Base-by-base conservation (phyloP, 345 rosid genomes). In the Brassica cretica region DNA sequence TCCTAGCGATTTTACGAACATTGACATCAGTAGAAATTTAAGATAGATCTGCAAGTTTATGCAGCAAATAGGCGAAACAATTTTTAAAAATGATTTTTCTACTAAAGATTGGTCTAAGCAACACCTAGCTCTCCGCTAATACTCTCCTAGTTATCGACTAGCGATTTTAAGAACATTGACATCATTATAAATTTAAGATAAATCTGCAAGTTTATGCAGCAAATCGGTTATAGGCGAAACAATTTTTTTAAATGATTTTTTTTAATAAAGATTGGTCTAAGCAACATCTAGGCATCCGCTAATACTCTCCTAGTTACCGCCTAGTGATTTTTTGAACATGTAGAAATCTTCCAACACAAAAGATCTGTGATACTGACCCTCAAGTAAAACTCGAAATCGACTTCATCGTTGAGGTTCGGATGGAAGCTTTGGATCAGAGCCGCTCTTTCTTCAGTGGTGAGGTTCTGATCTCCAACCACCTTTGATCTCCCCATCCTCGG, bases 311-410 rank as follows among this genome's bases (percentile, higher is more conserved):
- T 41, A 41, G 49, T 41, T 49, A 49, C 0, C 18, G 8, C 1
- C 55, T n/a, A 49, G 7, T 16, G 56, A 14, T 49, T 49, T 14
- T n/a, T 1, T 0, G 56, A 49, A 49, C 56, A 49, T 49, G 39
- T 51, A 60, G n/a, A 69, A 6, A 58, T 25, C 4, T 14, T 29
- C 15, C 25, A 19, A 65, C 64, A 62, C 11, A 30, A 66, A 51
- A 63, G n/a, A 79, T 74, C 75, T 16, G 75, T 21, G n/a, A 14
- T 62, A 51, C 82, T 37, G 24, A 94, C 98, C 90, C 91, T 91
- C 77, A 95, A 80, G 72, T 93, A 95, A 84, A 89, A 89, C 91
- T 95, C 99, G 70, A 95, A 95, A 86, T 93, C 98, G 60, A 95
- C 92, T 81, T 91, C 99, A 10, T 91, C 98, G 16, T 80, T 84